Evolutionary conservation across 345 rosid species (phyloP).

Genomic region (Trapa incisa): DNA sequence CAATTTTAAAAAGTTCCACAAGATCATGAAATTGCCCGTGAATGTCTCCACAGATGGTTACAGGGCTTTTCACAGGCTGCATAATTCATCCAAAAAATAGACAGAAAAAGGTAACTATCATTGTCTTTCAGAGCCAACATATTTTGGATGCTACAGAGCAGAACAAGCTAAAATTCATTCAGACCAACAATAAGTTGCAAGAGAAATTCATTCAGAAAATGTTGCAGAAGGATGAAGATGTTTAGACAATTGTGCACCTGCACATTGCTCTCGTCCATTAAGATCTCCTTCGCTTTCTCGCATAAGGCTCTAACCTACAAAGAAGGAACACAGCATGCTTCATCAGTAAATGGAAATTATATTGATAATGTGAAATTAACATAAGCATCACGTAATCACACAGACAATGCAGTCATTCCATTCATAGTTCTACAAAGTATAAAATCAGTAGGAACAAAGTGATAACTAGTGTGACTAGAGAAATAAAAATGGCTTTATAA

Average conservation of each 20-base stretch:
- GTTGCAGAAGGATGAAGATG: background rate
- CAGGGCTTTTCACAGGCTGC: constrained; percentile 98
- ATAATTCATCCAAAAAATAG: background rate
- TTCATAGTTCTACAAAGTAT: background rate
- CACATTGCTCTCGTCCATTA: constrained; percentile 19
- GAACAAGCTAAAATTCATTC: background rate
- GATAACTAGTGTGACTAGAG: background rate
- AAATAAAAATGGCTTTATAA: too few relatives aligned
- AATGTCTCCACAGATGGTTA: constrained; percentile 97
- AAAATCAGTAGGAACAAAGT: background rate
- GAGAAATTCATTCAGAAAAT: background rate
- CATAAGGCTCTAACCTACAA: constrained; percentile 1
- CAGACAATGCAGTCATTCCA: background rate
- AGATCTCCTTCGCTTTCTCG: constrained; percentile 5
- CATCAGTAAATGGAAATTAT: background rate
- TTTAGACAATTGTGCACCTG: constrained; percentile 37
- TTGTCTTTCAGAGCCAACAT: background rate
- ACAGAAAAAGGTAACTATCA: background rate
- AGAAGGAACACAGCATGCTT: background rate
- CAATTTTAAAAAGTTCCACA: constrained; percentile 96
- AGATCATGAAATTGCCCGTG: constrained; percentile 99
- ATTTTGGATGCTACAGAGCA: background rate
- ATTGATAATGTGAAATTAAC: background rate
- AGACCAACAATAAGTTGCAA: background rate
- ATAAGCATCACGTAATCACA: background rate